Percentiles rank a stretch among this genome's conserved stretches.
These are phyloP conservation scores for Penicillium sp. DNA, from an alignment of 2,329 filamentous ascomycete species.

Conservation along the genomic window DNA sequence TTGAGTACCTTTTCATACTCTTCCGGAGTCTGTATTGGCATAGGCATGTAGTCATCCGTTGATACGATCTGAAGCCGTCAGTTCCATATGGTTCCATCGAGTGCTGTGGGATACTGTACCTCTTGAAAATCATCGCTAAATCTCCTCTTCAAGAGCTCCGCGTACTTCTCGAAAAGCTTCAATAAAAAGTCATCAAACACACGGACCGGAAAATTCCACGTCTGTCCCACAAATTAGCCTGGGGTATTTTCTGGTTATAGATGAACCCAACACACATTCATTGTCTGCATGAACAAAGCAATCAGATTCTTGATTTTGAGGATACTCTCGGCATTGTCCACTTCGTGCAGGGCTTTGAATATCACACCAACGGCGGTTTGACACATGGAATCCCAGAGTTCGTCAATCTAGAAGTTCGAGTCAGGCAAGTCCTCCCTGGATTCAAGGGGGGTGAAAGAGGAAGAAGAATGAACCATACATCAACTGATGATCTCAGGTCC, in stretches of 20 bases:
- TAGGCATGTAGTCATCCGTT: slow-evolving; percentile 99
- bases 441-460: background rate
- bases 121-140: slow-evolving; percentile 97
- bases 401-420: slow-evolving; percentile 64
- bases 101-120: slow-evolving; percentile 42
- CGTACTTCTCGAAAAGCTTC: slow-evolving; percentile 90
- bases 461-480: slow-evolving; percentile 53
- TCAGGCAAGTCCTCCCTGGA: background rate
- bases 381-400: slow-evolving; percentile 98
- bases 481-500: slow-evolving; percentile 72
- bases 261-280: slow-evolving; percentile 63
- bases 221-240: slow-evolving; percentile 46
- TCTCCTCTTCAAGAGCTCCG: slow-evolving; percentile 78
- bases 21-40: slow-evolving; percentile 85
- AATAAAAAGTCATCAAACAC: slow-evolving; percentile 79
- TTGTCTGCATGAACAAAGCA: slow-evolving; percentile 93
- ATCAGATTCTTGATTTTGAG: slow-evolving; percentile 94
- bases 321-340: slow-evolving; percentile 83
- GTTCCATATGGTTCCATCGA: background rate
- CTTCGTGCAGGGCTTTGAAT: slow-evolving; percentile 67
- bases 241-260: background rate
- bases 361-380: slow-evolving; percentile 79
- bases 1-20: slow-evolving; percentile 95
- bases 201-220: slow-evolving; percentile 82
- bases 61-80: slow-evolving; percentile 54